A percentile compares a stretch with the other conserved stretches of the same genome.
phyloP scores from a whole-genome alignment of 352 stramenopile species.

The Phytophthora hibernalis region DNA sequence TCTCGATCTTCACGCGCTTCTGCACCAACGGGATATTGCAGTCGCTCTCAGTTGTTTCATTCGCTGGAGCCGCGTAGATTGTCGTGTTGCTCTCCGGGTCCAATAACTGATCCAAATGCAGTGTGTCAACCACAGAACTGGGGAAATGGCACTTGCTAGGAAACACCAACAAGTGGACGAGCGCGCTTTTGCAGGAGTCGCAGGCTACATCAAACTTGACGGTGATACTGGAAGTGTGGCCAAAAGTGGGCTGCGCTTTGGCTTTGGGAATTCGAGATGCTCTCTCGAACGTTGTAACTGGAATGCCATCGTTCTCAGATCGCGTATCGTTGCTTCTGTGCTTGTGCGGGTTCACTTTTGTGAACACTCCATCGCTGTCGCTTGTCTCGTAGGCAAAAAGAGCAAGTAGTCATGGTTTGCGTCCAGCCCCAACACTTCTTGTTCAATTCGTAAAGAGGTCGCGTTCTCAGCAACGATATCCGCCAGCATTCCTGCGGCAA shows the following conservation, averaged over 20 bases:
- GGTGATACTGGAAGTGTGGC: slow-evolving; percentile 58
- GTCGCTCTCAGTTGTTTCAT: neutral
- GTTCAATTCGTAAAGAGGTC: slow-evolving; percentile 49
- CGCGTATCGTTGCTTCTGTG: slow-evolving; percentile 50
- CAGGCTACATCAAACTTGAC: slow-evolving; percentile 69
- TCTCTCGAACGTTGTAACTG: slow-evolving; percentile 57
- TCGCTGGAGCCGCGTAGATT: neutral
- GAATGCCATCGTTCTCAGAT: slow-evolving; percentile 52
- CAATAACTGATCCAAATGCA: slow-evolving; percentile 22
- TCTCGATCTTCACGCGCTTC: slow-evolving; percentile 38
- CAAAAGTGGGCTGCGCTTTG: slow-evolving; percentile 56
- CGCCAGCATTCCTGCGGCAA: slow-evolving; percentile 53
- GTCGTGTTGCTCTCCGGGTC: slow-evolving; percentile 22
- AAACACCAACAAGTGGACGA: slow-evolving; percentile 67
- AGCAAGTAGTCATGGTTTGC: slow-evolving; percentile 65
- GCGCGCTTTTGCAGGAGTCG: slow-evolving; percentile 48
- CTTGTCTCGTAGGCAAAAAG: slow-evolving; percentile 84
- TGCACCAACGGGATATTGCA: slow-evolving; percentile 36
- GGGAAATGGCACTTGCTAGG: slow-evolving; percentile 38
- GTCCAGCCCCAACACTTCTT: slow-evolving; percentile 45
- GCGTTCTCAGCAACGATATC: slow-evolving; percentile 55
- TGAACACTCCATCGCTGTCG: slow-evolving; percentile 72
- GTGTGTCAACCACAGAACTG: slow-evolving; percentile 22
- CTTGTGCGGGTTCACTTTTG: slow-evolving; percentile 69
- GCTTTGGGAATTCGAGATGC: slow-evolving; percentile 56